Conservation (phyloP, 2,329 filamentous ascomycete species). For the Fusarium chuoi region DNA sequence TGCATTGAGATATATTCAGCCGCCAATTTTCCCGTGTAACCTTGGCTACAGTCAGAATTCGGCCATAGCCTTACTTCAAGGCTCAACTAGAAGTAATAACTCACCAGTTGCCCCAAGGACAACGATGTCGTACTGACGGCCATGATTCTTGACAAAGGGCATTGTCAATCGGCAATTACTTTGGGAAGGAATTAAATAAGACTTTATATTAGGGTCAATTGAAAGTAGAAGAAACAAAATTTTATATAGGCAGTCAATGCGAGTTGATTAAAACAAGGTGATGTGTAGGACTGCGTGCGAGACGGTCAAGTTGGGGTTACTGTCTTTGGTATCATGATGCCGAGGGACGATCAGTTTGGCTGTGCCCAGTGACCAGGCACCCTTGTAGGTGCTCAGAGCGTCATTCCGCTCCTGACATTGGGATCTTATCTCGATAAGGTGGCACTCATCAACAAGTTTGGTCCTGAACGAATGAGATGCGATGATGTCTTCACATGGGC, state of each 20-base stretch:
- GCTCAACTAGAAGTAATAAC: conserved; percentile 4
- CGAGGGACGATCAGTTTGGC: neutral
- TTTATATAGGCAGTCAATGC: neutral
- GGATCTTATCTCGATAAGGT: conserved; percentile 23
- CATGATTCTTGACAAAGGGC: conserved; percentile 59
- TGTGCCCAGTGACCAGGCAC: neutral
- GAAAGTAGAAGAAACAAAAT: neutral
- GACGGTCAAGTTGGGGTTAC: conserved; percentile 4
- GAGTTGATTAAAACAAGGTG: neutral
- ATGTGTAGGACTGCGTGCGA: neutral
- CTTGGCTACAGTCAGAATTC: conserved; percentile 49
- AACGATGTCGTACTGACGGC: conserved; percentile 66
- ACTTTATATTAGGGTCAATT: neutral
- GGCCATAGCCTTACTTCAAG: neutral
- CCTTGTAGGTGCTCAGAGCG: conserved; percentile 1
- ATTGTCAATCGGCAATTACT: conserved; percentile 46
- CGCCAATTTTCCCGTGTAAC: conserved; percentile 84
- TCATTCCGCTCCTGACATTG: conserved; percentile 10
- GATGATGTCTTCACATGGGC: neutral
- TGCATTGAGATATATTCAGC: conserved; percentile 78
- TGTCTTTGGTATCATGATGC: conserved; percentile 27
- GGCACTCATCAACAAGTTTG: neutral
- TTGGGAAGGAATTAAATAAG: neutral
- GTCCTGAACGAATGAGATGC: neutral
- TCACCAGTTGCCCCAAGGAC: conserved; percentile 68